phyloP scores from a whole-genome alignment of 208 protist species.

The Leishmania guyanensis region DNA sequence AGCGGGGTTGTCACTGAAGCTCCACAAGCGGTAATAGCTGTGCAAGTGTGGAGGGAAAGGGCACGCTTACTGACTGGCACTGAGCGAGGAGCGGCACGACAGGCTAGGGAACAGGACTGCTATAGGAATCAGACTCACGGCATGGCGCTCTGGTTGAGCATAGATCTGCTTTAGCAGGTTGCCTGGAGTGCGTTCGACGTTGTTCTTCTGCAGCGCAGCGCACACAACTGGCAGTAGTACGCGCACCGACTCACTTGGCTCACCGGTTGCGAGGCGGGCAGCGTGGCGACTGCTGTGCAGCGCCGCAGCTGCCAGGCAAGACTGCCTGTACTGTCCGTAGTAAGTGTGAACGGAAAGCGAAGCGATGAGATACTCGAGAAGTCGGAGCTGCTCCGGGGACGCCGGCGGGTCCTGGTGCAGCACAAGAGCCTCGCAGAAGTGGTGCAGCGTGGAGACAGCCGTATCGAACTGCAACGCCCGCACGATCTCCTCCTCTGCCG shows the following conservation, averaged over 20 bases:
- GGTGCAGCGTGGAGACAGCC: constrained; percentile 45
- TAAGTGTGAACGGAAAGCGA: constrained; percentile 60
- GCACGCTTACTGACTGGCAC: constrained; percentile 11
- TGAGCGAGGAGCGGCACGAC: constrained; percentile 29
- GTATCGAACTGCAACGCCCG: constrained; percentile 49
- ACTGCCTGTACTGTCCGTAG: constrained; percentile 55
- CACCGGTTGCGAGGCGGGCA: constrained; percentile 35
- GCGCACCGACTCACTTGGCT: constrained; percentile 43
- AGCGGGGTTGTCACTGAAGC: background rate
- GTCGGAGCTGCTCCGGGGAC: constrained; percentile 41
- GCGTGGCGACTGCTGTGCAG: constrained; percentile 65
- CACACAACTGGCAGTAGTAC: constrained; percentile 43
- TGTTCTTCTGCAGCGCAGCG: constrained; percentile 34
- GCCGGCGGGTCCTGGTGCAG: constrained; percentile 67
- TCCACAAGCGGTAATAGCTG: background rate
- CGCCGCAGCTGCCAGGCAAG: constrained; percentile 62
- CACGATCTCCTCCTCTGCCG: constrained; percentile 55
- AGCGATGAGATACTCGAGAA: constrained; percentile 63
- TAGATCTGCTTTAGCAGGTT: constrained; percentile 53
- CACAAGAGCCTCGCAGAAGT: constrained; percentile 56
- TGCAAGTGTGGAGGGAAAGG: background rate
- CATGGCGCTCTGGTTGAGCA: constrained; percentile 30
- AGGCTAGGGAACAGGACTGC: constrained; percentile 30
- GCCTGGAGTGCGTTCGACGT: constrained; percentile 21
- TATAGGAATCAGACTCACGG: constrained; percentile 43